Evolutionary conservation across 2,329 filamentous ascomycete species (phyloP).

Genomic region (Fusarium zealandicum): DNA sequence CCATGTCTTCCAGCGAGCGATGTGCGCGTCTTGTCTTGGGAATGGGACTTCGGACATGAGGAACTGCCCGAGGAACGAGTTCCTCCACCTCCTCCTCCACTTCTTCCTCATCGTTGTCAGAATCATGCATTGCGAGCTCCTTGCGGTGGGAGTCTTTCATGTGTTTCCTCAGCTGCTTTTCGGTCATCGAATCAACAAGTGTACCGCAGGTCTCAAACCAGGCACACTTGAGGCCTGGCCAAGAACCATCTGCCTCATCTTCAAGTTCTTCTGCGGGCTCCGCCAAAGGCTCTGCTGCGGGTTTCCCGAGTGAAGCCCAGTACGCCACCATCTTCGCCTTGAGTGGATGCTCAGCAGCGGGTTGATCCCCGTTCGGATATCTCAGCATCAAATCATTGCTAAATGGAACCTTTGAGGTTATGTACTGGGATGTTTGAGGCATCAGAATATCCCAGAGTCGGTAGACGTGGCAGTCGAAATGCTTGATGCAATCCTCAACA

Average conservation of each 20-base stretch:
- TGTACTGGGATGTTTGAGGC: background rate
- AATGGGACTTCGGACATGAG: too few relatives aligned
- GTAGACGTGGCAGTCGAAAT: conserved; percentile 36
- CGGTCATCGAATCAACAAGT: conserved; percentile 9
- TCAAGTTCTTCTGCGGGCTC: background rate
- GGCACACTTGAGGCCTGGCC: conserved; percentile 7
- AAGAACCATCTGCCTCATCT: background rate
- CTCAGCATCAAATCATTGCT: too few relatives aligned
- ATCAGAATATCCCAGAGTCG: conserved; percentile 26
- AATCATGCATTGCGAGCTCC: conserved; percentile 1
- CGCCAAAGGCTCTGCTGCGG: too few relatives aligned
- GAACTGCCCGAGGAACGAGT: too few relatives aligned
- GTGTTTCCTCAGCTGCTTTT: conserved; percentile 14
- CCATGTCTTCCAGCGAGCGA: too few relatives aligned
- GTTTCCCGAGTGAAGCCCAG: background rate
- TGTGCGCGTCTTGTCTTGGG: too few relatives aligned
- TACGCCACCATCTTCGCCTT: background rate
- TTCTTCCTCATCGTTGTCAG: background rate
- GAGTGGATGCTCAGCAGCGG: too few relatives aligned
- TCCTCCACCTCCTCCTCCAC: background rate
- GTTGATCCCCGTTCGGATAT: too few relatives aligned
- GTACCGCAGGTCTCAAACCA: conserved; percentile 27
- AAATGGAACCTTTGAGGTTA: too few relatives aligned
- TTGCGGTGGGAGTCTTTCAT: conserved; percentile 1
- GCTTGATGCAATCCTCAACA: conserved; percentile 17